Base-by-base conservation (phyloP, 441 rosid genomes). In the Pelargonium myrrhifolium region DNA sequence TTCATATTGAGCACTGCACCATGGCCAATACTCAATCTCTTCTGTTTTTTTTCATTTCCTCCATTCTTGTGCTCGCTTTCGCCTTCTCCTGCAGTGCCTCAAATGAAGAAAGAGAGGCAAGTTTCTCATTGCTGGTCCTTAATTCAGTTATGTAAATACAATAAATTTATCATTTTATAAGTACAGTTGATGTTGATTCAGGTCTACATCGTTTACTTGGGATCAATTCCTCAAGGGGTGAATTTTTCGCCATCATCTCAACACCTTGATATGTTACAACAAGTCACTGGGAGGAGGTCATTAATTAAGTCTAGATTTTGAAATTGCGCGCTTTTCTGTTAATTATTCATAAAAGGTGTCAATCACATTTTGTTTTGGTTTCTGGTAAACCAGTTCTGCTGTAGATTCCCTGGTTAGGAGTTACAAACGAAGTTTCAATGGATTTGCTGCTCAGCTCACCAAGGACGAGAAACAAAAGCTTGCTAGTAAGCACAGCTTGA, bases 141-240 rank as follows among this genome's bases (percentile, higher is more conserved):
- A 28, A 28, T 28, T 28, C 31, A 28, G 31, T 28, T 28, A 3
- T 28, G 2, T 28, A 28, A 28, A 28, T 28, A 28, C 31, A 28
- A 28, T 28, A 4, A 28, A 28, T 28, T 28, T 3, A 2, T 28
- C 31, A 28, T 28, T 28, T 28, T 4, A 28, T 28, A 1, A 28
- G 31, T 28, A 28, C 2, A 28, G 31, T 28, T 28, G 31, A 28
- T 28, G 3, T 47, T 47, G 55, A 0, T 47, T 11, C 68, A 81
- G 91, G 78, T 78, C 17, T 74, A 86, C 70, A 76, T 89, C 37
- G 87, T 85, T 69, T 83, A 87, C 71, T 65, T 87, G 87, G 93
- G 91, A 6, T 75, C 84, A n/a, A 76, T 87, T 72, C 87, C 85
- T 4, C 56, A 72, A 2, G 74, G 49, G 6, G 66, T 6, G n/a